Base-by-base conservation (phyloP, 306 rosid genomes). In the Carpinus fangiana region DNA sequence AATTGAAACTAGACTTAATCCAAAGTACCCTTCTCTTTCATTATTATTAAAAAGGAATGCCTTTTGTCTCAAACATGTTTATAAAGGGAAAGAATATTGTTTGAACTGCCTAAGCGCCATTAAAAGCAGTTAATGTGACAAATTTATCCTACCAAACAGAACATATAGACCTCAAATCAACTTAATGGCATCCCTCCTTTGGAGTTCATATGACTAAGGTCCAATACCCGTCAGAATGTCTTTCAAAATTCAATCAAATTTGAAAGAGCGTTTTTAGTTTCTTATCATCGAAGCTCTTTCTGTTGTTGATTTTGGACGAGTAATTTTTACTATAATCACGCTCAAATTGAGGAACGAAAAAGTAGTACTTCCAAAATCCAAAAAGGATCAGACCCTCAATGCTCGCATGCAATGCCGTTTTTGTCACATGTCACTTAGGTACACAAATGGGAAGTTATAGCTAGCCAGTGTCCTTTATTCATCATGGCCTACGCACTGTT, bases 401-500 rank as follows among this genome's bases (percentile, higher is more conserved):
- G 59, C 7, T 53, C 21, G 17, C 8, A 18, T 53, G 21, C 59
- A 53, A 7, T 53, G 59, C 59, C 23, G 59, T 53, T 53, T 53
- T 18, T 5, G 59, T 77, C 77, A 57, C 51, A 68, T 78, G 72
- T 73, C 34, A 50, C 67, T 28, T 20, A 26, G 61, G 61, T 78
- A 78, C 76, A 23, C 45, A 41, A 41, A 5, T 48, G 8, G 72
- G 2, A 41, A 16, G 10, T 28, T 48, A 10, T 14, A 17, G 53
- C 28, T 38, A 53, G 53, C 28, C 21, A 53, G 76, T 59, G 8
- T 10, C 20, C 61, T 71, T 11, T 11, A 48, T 13, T 11, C 31
- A 7, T 38, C 43, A 2, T 21, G 78, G 56, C 74, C 45, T 61
- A 53, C 53, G 51, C 13, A 38, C 51, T 18, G 12, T 34, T 21